Evolutionary conservation across 352 stramenopile genomes (phyloP), one percentile per base, ranked within the genome.

Genomic region (Pythium rhizo-oryzae): DNA sequence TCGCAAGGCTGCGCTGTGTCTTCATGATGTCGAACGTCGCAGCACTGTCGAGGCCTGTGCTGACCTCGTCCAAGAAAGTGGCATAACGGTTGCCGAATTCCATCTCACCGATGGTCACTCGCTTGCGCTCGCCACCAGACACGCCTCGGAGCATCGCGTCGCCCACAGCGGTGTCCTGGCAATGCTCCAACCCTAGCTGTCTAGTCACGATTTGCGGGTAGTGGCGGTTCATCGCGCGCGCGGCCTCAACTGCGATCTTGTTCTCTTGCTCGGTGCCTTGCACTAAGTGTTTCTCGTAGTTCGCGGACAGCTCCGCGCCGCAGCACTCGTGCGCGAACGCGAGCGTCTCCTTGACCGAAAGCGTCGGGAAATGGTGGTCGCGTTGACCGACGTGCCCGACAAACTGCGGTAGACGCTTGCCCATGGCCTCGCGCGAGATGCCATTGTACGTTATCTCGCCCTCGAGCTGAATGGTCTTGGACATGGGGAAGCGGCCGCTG

Each of bases 21-120:
- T 65, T 72, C 67, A 91, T 77, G 68, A 98, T 98, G 67, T 98
- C 92, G 67, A 81, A 97, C 2, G 92, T 97, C 8, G 91, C 94
- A 1, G 89, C 85, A 41, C 83, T 89, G 77, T 99, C 93, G 6
- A 99, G 79, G 1, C 95, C 95, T 30, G 92, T 98, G 55, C 79
- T 93, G 70, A 98, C 97, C 78, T 97, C 87, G 72, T 98, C 93
- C 69, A 88, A 84, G 44, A 93, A 78, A 6, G 84, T 54, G 15
- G 97, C 79, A 16, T 75, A 81, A 67, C 80, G 78, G 47, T 78
- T 66, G 23, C 76, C 74, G 43, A 92, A 85, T 28, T 89, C 73
- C 82, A 98, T 98, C 79, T 91, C 79, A 12, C 78, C 84, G 2
- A 70, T 84, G 19, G 84, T 91, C 52, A 91, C 78, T 23, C 85